Conservation (phyloP, 1,284 basidiomycete genomes). For the Rhizoctonia solani region DNA sequence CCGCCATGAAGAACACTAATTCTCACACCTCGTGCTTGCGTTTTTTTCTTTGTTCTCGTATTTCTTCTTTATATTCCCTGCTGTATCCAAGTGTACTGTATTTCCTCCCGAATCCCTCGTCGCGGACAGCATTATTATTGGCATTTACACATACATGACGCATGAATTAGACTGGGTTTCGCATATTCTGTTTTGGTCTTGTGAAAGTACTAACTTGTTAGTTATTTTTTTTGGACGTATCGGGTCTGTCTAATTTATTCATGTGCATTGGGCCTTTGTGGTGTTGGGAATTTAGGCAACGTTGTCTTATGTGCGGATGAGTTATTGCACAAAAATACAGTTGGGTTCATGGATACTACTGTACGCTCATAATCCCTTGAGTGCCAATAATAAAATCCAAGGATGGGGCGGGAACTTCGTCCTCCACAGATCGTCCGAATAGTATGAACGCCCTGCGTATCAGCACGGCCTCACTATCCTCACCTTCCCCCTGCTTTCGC, state of each 20-base stretch:
- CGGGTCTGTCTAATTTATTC: too few relatives aligned
- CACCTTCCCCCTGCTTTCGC: constrained; percentile 38
- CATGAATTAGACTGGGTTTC: neutral
- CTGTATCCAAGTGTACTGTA: constrained; percentile 17
- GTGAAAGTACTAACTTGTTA: neutral
- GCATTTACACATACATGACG: constrained; percentile 16
- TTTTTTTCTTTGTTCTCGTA: neutral
- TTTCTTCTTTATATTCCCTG: neutral
- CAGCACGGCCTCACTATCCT: constrained; percentile 47
- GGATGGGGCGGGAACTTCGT: constrained; percentile 29
- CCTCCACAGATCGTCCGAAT: constrained; percentile 23
- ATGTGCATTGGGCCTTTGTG: too few relatives aligned
- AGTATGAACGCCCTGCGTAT: constrained; percentile 56
- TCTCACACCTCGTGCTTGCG: neutral
- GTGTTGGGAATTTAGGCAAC: too few relatives aligned
- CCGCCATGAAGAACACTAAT: constrained; percentile 12
- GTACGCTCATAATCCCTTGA: constrained; percentile 8
- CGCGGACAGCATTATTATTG: constrained; percentile 15
- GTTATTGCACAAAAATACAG: too few relatives aligned
- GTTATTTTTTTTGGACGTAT: too few relatives aligned
- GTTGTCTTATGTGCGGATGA: too few relatives aligned
- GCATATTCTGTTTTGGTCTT: neutral
- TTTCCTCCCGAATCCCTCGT: neutral
- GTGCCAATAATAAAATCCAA: constrained; percentile 25
- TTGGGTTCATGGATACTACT: neutral